Evolutionary conservation across 371 early-diverging fungal species (phyloP).

Genomic region (Saksenaea oblongispora): DNA sequence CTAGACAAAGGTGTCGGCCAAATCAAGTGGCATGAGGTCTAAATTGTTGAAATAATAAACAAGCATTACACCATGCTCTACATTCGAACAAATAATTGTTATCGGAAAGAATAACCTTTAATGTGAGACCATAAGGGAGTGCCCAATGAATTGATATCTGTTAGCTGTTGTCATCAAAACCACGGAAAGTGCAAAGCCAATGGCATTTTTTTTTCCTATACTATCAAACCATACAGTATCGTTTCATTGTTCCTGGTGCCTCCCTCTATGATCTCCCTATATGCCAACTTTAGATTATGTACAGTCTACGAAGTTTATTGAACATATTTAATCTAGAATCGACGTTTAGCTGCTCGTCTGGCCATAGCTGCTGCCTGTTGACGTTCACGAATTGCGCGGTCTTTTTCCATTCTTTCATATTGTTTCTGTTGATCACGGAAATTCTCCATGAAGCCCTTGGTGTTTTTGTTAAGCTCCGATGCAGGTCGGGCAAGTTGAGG

Average conservation of each 20-base stretch:
- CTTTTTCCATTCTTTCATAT: slow-evolving; percentile 45
- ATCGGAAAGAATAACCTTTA: not conserved
- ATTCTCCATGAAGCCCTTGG: slow-evolving; percentile 50
- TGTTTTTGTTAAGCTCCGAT: slow-evolving; percentile 46
- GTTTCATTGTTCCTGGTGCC: no score
- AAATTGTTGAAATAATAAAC: slow-evolving; percentile 2
- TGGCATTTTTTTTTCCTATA: no score
- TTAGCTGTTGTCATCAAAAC: no score
- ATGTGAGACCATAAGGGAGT: no score
- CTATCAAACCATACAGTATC: no score
- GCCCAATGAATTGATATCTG: not conserved
- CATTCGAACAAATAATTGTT: not conserved
- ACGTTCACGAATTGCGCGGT: slow-evolving; percentile 49
- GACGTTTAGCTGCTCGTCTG: slow-evolving; percentile 49
- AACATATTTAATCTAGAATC: slow-evolving; percentile 31
- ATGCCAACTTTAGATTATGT: not conserved
- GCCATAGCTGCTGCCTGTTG: slow-evolving; percentile 52
- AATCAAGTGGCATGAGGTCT: slow-evolving; percentile 22
- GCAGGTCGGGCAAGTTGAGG: slow-evolving; percentile 55
- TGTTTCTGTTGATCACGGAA: slow-evolving; percentile 43
- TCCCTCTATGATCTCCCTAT: not conserved
- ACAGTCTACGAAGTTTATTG: slow-evolving; percentile 3
- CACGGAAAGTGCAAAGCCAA: no score
- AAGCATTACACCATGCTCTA: not conserved
- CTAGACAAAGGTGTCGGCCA: slow-evolving; percentile 22